These are phyloP conservation scores for Penicillium occitanis DNA, from an alignment of 2,329 filamentous ascomycete genomes.

Conservation along the genomic window DNA sequence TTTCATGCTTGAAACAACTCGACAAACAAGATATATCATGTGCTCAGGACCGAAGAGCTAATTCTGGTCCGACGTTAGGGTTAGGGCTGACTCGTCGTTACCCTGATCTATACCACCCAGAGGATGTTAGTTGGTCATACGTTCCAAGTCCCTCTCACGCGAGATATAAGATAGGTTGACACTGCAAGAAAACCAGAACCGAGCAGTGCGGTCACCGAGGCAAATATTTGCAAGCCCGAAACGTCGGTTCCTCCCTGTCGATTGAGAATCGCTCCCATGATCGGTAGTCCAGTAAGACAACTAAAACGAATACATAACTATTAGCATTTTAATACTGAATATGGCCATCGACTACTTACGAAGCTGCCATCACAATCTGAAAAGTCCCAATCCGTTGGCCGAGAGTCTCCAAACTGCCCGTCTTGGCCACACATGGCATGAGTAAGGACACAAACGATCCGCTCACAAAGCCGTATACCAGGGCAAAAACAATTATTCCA, in stretches of 20 bases:
- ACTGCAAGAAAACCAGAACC: slow-evolving; percentile 11
- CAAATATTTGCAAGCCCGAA: slow-evolving; percentile 31
- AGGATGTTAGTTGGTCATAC: background rate
- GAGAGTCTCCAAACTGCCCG: slow-evolving; percentile 33
- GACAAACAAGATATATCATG: background rate
- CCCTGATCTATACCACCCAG: background rate
- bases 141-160: background rate
- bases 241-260: slow-evolving; percentile 26
- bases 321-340: too few species aligned
- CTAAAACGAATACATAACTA: background rate
- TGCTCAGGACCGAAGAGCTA: background rate
- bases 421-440: slow-evolving; percentile 34
- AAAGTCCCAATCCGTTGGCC: slow-evolving; percentile 38
- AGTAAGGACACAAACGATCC: slow-evolving; percentile 31
- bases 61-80: background rate
- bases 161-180: background rate
- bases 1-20: background rate
- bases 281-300: slow-evolving; percentile 31
- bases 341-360: slow-evolving; percentile 21
- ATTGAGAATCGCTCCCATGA: slow-evolving; percentile 32
- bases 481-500: slow-evolving; percentile 31
- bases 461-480: slow-evolving; percentile 33
- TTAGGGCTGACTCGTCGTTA: background rate
- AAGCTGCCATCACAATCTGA: slow-evolving; percentile 27
- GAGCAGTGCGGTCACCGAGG: slow-evolving; percentile 17